Base-by-base conservation (phyloP, 2,329 filamentous ascomycete genomes). In the Colletotrichum chrysophilum region DNA sequence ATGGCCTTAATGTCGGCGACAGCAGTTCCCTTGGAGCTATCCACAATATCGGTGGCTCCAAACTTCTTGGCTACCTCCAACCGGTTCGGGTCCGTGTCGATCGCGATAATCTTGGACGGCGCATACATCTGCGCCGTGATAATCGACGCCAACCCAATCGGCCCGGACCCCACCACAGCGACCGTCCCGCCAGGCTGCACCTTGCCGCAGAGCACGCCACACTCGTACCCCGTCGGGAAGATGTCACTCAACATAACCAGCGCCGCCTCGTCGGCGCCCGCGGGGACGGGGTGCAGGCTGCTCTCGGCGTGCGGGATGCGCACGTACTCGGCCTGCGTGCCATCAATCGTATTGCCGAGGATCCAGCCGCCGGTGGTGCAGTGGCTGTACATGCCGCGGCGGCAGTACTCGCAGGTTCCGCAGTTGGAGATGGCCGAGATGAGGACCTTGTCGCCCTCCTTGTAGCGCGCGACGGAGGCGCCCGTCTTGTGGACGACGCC, bases 301-400 rank as follows among this genome's bases (percentile, higher is more conserved):
- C 93, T 93, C 79, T 94, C 92, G 1, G 92, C 92, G 75, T 90
- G 93, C 0, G 92, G 92, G 4, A 94, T 89, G 3, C 91, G 87
- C 26, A 94, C 84, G 75, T 91, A 94, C 80, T 94, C 80, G 67
- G 80, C 90, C 78, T 91, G 89, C 0, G 88, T 90, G 60, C 89
- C 89, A 77, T 90, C 88, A 24, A 87, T 85, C 0, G 82, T 84
- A 78, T 91, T 88, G 24, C 90, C 90, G 3, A 92, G 82, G 7
- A 87, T 84, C 90, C 90, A 91, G 5, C 90, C 89, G 30, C 89
- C 89, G 14, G 85, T 87, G 9, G 83, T 83, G 80, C 90, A 92
- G 77, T 90, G 88, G 32, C 88, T 88, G 74, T 84, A 84, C 86
- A 91, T 89, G 26, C 87, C 87, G 62, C 82, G 82, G 7, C 86